These are phyloP conservation scores for Grosmannia penicillata DNA, from an alignment of 2,329 filamentous ascomycete species.

Conservation along the genomic window DNA sequence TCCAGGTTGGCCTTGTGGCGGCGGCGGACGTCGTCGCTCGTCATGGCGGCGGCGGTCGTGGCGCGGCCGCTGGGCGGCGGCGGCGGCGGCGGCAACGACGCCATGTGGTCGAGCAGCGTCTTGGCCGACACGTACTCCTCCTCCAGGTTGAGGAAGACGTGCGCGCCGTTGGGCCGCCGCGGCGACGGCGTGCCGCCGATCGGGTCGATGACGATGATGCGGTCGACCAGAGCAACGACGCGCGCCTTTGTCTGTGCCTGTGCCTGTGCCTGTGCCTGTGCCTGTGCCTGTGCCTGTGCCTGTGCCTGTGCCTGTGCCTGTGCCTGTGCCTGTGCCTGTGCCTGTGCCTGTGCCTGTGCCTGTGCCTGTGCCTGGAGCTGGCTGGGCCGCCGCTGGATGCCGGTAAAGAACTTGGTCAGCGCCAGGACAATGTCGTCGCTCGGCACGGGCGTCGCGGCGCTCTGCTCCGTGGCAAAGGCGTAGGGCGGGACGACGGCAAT, in stretches of 20 bases:
- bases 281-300: neutral
- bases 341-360: neutral
- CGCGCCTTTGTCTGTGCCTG: too few relatives aligned
- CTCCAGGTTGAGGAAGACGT: conserved; percentile 85
- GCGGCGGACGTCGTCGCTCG: conserved; percentile 12
- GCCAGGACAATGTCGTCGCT: conserved; percentile 56
- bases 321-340: conserved; percentile 1
- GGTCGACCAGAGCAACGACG: conserved; percentile 58
- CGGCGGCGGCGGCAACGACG: neutral
- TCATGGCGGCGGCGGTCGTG: neutral
- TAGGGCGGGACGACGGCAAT: conserved; percentile 52
- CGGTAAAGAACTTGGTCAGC: conserved; percentile 61
- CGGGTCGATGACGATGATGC: conserved; percentile 78
- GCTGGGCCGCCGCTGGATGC: conserved; percentile 29
- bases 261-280: neutral
- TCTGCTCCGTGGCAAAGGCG: conserved; percentile 26
- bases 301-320: neutral
- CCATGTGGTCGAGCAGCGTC: conserved; percentile 34
- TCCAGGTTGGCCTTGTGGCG: conserved; percentile 57
- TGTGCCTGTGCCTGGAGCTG: neutral
- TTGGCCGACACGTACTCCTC: conserved; percentile 68
- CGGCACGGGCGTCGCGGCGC: conserved; percentile 23
- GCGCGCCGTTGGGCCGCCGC: conserved; percentile 44
- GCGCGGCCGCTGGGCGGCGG: neutral
- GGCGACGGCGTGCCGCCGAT: conserved; percentile 68